phyloP scores from a whole-genome alignment of 305 asterid genomes.

The Coffea humblotiana region DNA sequence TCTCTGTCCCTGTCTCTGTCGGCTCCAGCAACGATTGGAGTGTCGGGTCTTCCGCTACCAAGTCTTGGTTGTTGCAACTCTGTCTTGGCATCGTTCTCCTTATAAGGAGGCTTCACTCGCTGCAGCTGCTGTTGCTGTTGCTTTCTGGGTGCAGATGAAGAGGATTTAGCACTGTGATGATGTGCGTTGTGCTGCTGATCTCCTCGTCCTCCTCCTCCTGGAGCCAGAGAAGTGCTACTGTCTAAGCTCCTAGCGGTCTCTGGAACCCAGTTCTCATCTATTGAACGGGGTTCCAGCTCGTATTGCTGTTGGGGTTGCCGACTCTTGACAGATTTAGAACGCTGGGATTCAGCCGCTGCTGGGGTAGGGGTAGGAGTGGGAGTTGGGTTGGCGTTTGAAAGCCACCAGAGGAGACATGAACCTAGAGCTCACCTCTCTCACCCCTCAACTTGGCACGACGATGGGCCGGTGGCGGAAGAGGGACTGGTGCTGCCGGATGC shows the following conservation, averaged over 20 bases:
- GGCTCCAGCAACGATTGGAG: conserved; percentile 53
- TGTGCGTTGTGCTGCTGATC: not conserved
- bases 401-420: conserved; percentile 71
- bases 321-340: conserved; percentile 53
- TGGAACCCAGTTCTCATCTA: conserved; percentile 7
- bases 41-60: conserved; percentile 50
- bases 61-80: conserved; percentile 16
- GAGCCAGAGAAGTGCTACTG: conserved; percentile 15
- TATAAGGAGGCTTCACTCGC: conserved; percentile 35
- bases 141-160: conserved; percentile 14
- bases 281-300: conserved; percentile 16
- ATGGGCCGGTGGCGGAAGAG: conserved; percentile 35
- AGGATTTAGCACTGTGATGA: not conserved
- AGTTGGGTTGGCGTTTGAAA: conserved; percentile 36
- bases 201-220: not conserved
- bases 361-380: conserved; percentile 25
- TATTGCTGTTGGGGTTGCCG: conserved; percentile 27
- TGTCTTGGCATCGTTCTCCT: conserved; percentile 33
- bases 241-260: conserved; percentile 39
- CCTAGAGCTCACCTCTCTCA: conserved; percentile 78
- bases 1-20: conserved; percentile 67
- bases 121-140: conserved; percentile 43
- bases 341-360: conserved; percentile 34
- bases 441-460: conserved; percentile 71
- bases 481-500: conserved; percentile 29